Base-by-base conservation (phyloP, 306 rosid species). In the Betula pendula region DNA sequence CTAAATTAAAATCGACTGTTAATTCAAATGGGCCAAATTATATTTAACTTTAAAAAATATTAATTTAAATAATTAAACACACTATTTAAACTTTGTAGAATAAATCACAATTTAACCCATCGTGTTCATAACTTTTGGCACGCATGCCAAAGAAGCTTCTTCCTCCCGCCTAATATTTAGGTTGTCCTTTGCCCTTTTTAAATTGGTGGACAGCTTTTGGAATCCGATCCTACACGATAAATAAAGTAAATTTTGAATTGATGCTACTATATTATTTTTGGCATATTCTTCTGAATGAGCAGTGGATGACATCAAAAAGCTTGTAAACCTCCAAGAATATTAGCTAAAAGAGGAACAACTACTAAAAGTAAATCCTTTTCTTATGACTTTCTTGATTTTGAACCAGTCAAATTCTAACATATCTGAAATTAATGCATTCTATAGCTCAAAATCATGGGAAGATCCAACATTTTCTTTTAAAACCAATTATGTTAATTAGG, bases 161-260 rank as follows among this genome's bases (percentile, higher is more conserved):
- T 83, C 74, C 29, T 79, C 56, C 78, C 49, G 85, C 85, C 70
- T 81, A 88, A 72, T 76, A 70, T 81, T 47, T 75, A 45, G 75
- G 3, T 52, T 58, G 72, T 80, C 49, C 66, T 77, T 7, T 60
- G 25, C 31, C 45, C 75, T 72, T 83, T 74, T 74, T 27, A 49
- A 80, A 81, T 75, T 80, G 77, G 83, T 81, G 93, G 88, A 84
- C 83, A 82, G 65, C 81, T 77, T 55, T 76, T 20, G 77, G 96
- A 83, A 93, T 91, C 96, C 69, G 93, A 93, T 93, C 92, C 98
- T 75, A 22, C 35, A 19, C 62, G 75, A 73, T 81, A 85, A 90
- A 85, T 81, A 85, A 90, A 85, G 91, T 77, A 72, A 81, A 73
- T 83, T 86, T 84, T 88, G 70, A 84, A 75, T 76, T 48, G 86